Percentiles rank a stretch among this genome's conserved stretches.
Conservation (phyloP, 2,329 filamentous ascomycete genomes). For the Hypoxylon sp. region DNA sequence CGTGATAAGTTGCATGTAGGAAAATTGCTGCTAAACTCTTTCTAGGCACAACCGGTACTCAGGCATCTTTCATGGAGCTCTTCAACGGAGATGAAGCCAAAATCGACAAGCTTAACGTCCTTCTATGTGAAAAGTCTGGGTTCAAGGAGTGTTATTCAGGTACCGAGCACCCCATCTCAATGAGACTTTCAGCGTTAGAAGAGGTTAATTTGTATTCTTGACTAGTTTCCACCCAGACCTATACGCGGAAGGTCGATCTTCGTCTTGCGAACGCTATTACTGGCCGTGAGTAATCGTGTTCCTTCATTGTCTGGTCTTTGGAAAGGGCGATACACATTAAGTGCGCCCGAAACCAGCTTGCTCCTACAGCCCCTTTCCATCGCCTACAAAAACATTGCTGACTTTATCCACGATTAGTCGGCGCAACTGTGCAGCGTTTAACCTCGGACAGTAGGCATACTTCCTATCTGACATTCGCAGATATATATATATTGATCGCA, state of each 20-base stretch:
- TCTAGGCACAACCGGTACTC: conserved; percentile 75
- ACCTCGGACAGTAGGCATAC: conserved; percentile 21
- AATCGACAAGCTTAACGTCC: conserved; percentile 65
- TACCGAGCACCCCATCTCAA: background rate
- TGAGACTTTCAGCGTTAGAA: background rate
- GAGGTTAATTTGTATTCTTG: background rate
- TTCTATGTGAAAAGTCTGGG: conserved; percentile 67
- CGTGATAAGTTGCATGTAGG: background rate
- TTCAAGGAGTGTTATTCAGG: conserved; percentile 54
- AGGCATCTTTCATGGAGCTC: conserved; percentile 75
- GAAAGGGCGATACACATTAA: background rate
- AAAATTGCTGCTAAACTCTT: conserved; percentile 10
- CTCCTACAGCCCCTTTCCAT: background rate
- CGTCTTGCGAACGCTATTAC: conserved; percentile 83
- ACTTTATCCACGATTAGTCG: background rate
- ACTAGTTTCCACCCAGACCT: conserved; percentile 35
- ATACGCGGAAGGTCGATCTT: conserved; percentile 83
- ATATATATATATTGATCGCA: conserved; percentile 2
- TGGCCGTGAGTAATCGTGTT: conserved; percentile 56
- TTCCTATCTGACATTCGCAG: background rate
- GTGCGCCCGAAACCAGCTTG: background rate
- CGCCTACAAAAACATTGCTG: background rate
- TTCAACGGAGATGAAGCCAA: conserved; percentile 63
- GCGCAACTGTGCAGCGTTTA: conserved; percentile 17
- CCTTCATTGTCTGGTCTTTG: background rate